These are phyloP conservation scores for Ceriops decandra DNA, from an alignment of 345 rosid genomes.

Conservation along the genomic window DNA sequence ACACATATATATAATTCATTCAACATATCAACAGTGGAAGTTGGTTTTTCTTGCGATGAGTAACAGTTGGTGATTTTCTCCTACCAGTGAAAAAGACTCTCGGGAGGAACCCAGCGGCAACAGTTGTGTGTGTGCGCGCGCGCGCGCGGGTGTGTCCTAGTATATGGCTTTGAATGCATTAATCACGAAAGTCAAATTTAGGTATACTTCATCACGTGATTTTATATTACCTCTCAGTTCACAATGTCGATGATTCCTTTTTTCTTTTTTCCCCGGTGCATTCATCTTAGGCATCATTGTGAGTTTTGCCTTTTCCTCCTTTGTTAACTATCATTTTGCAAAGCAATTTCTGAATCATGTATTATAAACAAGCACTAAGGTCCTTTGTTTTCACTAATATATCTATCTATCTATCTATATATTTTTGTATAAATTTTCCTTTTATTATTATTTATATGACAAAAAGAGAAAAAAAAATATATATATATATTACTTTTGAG, in stretches of 20 bases:
- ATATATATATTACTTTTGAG: too few species aligned
- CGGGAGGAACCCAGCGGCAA: neutral
- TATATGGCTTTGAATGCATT: neutral
- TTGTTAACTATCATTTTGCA: neutral
- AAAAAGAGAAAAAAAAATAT: too few species aligned
- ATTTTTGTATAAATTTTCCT: too few species aligned
- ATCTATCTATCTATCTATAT: too few species aligned
- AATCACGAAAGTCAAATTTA: neutral
- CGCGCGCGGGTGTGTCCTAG: too few species aligned
- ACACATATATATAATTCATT: conserved; percentile 3
- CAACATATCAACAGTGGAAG: neutral
- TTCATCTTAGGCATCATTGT: neutral
- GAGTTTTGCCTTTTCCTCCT: neutral
- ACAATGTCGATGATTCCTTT: too few species aligned
- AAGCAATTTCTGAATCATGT: too few species aligned
- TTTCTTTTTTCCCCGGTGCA: too few species aligned
- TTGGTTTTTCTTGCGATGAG: neutral
- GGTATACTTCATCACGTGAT: too few species aligned
- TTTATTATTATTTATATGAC: too few species aligned
- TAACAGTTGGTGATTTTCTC: neutral
- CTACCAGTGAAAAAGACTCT: neutral
- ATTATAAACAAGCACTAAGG: neutral
- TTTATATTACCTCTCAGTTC: too few species aligned
- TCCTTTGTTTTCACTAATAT: too few species aligned
- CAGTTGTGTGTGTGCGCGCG: neutral